These are phyloP conservation scores for Penicillium macrosclerotiorum DNA, from an alignment of 495 filamentous ascomycete species.

Conservation along the genomic window DNA sequence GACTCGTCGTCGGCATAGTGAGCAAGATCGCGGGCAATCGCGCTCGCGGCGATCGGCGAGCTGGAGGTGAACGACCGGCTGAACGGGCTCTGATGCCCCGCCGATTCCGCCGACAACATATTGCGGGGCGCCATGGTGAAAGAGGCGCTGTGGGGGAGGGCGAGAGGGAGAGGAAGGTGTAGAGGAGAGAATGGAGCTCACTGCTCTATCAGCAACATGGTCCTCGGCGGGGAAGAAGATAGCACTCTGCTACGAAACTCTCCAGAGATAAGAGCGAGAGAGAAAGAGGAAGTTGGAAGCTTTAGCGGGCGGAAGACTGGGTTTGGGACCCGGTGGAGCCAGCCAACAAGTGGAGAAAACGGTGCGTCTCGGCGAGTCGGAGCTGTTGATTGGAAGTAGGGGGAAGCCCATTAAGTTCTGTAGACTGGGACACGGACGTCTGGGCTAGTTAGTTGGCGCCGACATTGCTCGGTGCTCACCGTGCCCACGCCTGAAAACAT, in stretches of 20 bases:
- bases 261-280: not conserved
- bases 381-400: no score
- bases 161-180: not conserved
- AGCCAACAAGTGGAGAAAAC: no score
- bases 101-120: slow-evolving; percentile 18
- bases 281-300: slow-evolving; percentile 5
- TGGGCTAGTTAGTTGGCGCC: no score
- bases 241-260: not conserved
- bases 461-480: no score
- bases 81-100: slow-evolving; percentile 23
- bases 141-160: no score
- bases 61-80: slow-evolving; percentile 48
- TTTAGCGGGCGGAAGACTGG: slow-evolving; percentile 1
- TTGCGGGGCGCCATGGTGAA: slow-evolving; percentile 23
- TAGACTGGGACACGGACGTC: no score
- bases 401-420: no score
- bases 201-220: slow-evolving; percentile 11
- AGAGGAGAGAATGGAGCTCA: no score
- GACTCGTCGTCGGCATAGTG: slow-evolving; percentile 53
- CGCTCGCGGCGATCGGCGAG: slow-evolving; percentile 64
- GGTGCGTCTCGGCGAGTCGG: no score
- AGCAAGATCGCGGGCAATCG: slow-evolving; percentile 68
- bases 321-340: slow-evolving; percentile 3
- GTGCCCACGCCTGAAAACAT: no score
- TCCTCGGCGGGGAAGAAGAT: slow-evolving; percentile 1